Evolutionary conservation across 106 monocot genomes (phyloP).

Genomic region (Hemerocallis citrina): DNA sequence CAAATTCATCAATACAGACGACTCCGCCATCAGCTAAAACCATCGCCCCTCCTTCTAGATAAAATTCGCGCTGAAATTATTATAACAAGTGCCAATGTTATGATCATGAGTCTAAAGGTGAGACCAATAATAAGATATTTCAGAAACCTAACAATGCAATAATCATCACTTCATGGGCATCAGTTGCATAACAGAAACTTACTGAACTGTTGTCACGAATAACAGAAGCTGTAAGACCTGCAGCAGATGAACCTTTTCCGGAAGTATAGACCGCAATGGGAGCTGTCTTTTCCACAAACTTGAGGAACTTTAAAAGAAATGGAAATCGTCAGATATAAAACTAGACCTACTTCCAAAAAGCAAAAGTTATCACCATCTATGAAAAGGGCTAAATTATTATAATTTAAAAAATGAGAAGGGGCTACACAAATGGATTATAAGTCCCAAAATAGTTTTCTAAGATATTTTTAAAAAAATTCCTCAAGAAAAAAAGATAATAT

Average conservation of each 20-base stretch:
- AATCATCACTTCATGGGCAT: not conserved
- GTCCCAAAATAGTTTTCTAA: not conserved
- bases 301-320: conserved; percentile 66
- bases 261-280: conserved; percentile 98
- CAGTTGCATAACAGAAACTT: conserved; percentile 21
- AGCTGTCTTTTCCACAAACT: conserved; percentile 98
- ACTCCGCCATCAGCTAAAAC: conserved; percentile 99
- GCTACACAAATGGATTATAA: not conserved
- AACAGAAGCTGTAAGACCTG: conserved; percentile 97
- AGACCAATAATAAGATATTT: not conserved
- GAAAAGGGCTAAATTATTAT: not conserved
- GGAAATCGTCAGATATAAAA: not conserved
- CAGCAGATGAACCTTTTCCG: conserved; percentile 98
- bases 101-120: not conserved
- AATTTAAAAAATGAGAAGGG: not conserved
- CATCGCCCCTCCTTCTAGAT: conserved; percentile 99
- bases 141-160: not conserved
- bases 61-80: conserved; percentile 84
- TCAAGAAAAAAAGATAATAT: too few relatives aligned
- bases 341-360: not conserved
- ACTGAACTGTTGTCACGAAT: conserved; percentile 92
- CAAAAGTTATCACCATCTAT: not conserved
- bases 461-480: too few relatives aligned
- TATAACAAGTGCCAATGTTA: not conserved
- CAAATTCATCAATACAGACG: conserved; percentile 98